phyloP scores from a whole-genome alignment of 139 green algal genomes.

The Picochlorum sp. region DNA sequence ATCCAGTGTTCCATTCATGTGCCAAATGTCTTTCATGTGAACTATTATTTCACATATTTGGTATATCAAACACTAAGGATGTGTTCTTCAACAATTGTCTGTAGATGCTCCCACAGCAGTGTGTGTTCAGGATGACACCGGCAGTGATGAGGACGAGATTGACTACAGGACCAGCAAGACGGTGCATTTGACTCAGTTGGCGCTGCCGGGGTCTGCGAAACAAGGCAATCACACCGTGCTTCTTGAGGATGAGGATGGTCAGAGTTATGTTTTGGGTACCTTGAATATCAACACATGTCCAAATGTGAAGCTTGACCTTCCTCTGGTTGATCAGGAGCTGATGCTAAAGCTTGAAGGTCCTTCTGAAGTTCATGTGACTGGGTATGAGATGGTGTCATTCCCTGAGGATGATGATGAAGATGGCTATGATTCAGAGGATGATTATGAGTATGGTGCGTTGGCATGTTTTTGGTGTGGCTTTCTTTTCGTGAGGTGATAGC shows the following conservation, averaged over 20 bases:
- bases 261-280: conserved; percentile 27
- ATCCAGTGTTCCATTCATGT: too few relatives aligned
- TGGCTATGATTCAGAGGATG: conserved; percentile 6
- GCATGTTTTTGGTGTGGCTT: background rate
- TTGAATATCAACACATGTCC: conserved; percentile 13
- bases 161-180: conserved; percentile 7
- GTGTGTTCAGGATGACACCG: background rate
- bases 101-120: conserved; percentile 6
- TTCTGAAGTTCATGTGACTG: conserved; percentile 24
- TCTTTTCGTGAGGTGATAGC: background rate
- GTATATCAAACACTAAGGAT: background rate
- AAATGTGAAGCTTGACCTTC: conserved; percentile 25
- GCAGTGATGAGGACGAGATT: conserved; percentile 17
- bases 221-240: conserved; percentile 23
- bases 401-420: background rate
- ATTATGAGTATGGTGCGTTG: background rate
- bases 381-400: conserved; percentile 12
- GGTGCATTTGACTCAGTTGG: conserved; percentile 26
- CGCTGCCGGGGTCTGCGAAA: conserved; percentile 15
- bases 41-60: too few relatives aligned
- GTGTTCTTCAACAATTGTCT: too few relatives aligned
- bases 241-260: conserved; percentile 14
- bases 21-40: too few relatives aligned
- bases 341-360: conserved; percentile 20
- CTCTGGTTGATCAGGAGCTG: conserved; percentile 12